phyloP scores from a whole-genome alignment of 1,284 basidiomycete species.

The Malassezia equina region DNA sequence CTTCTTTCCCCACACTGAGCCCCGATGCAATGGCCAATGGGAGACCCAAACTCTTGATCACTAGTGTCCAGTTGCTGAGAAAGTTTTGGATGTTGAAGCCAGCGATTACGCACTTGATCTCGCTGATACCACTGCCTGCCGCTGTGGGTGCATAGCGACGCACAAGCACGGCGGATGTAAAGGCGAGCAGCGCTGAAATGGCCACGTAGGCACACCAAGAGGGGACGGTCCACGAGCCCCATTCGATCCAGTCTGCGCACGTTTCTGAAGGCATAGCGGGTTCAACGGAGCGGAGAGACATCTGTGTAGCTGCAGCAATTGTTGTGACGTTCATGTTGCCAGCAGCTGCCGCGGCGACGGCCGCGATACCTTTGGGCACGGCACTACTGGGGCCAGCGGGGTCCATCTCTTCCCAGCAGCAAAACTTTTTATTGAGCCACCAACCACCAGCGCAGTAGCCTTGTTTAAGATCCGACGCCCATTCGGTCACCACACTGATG shows the following conservation, averaged over 20 bases:
- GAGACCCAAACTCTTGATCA: conserved; percentile 82
- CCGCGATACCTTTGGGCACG: conserved; percentile 8
- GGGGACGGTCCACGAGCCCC: conserved; percentile 68
- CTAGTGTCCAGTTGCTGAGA: conserved; percentile 76
- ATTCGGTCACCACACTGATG: conserved; percentile 91
- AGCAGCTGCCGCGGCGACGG: conserved; percentile 21
- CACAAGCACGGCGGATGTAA: conserved; percentile 66
- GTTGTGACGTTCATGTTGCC: conserved; percentile 19
- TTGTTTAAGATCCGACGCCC: conserved; percentile 94
- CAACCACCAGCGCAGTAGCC: conserved; percentile 92
- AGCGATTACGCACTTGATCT: conserved; percentile 96
- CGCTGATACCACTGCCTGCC: conserved; percentile 93
- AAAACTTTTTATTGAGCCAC: conserved; percentile 98
- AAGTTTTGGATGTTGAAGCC: conserved; percentile 96
- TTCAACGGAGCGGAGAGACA: background rate
- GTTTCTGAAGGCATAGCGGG: conserved; percentile 53
- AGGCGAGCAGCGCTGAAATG: conserved; percentile 16
- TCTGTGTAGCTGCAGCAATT: conserved; percentile 11
- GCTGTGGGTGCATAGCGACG: conserved; percentile 82
- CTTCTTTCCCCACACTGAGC: conserved; percentile 93
- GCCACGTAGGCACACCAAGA: conserved; percentile 75
- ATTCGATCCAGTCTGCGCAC: conserved; percentile 85
- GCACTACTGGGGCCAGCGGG: conserved; percentile 34
- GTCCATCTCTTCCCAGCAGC: conserved; percentile 69
- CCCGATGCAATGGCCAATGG: conserved; percentile 85